A percentile compares a stretch with the other conserved stretches of the same genome.
Evolutionary conservation across 352 stramenopile species (phyloP).

Genomic region (Blastocystis hominis): DNA sequence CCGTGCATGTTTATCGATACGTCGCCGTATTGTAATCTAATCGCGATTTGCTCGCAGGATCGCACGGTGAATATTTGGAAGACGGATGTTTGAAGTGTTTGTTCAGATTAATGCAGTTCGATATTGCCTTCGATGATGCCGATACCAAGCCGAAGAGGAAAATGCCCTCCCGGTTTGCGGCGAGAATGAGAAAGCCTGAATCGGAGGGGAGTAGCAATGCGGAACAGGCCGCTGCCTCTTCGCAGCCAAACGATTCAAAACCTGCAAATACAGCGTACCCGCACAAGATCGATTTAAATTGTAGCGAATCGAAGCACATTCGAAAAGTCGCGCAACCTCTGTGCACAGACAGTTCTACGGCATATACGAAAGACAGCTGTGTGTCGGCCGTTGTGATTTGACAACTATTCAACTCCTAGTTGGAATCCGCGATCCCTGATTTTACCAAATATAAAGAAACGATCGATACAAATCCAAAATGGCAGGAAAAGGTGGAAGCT

Average conservation of each 20-base stretch:
- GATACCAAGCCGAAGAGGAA: background rate
- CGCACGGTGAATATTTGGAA: conserved; percentile 43
- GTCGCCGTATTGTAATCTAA: background rate
- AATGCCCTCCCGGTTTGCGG: conserved; percentile 3
- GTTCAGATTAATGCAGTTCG: conserved; percentile 47
- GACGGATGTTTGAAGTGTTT: conserved; percentile 7
- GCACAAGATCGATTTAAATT: background rate
- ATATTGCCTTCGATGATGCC: background rate
- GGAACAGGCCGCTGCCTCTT: background rate
- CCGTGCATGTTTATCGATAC: conserved; percentile 8
- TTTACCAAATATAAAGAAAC: conserved; percentile 11
- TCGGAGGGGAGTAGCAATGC: background rate
- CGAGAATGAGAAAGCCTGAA: background rate
- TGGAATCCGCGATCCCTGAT: background rate
- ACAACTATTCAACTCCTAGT: background rate
- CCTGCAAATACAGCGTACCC: background rate
- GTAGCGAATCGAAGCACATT: background rate
- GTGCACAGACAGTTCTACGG: background rate
- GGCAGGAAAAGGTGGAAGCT: conserved; percentile 38
- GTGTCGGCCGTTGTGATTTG: background rate
- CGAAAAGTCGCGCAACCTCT: conserved; percentile 9
- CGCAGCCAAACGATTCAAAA: background rate
- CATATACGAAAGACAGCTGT: conserved; percentile 45
- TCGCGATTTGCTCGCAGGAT: conserved; percentile 33
- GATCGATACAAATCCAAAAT: conserved; percentile 1